Percentiles rank a stretch among this genome's conserved stretches.
These are phyloP conservation scores for Scleromitrula shiraiana DNA, from an alignment of 2,329 filamentous ascomycete genomes.

Conservation along the genomic window DNA sequence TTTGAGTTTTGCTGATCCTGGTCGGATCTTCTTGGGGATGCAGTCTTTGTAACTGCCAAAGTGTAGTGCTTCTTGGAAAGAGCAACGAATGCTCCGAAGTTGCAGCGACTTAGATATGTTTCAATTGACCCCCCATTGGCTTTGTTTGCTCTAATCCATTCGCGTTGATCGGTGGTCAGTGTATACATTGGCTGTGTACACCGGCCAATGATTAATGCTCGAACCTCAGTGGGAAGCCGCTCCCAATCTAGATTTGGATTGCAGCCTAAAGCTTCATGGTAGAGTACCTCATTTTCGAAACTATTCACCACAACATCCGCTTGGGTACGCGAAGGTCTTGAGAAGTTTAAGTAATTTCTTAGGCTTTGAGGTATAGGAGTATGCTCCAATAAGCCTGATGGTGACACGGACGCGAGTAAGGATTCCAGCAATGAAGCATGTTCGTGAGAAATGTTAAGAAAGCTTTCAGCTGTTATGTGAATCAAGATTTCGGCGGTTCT, in stretches of 20 bases:
- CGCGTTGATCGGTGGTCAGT: slow-evolving; percentile 17
- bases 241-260: slow-evolving; percentile 45
- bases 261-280: slow-evolving; percentile 40
- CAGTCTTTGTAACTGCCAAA: slow-evolving; percentile 14
- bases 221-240: slow-evolving; percentile 37
- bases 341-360: slow-evolving; percentile 2
- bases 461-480: slow-evolving; percentile 4
- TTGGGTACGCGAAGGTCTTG: neutral
- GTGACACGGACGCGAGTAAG: slow-evolving; percentile 4
- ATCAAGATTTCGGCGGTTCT: slow-evolving; percentile 6
- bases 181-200: slow-evolving; percentile 34
- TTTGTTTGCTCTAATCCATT: slow-evolving; percentile 19
- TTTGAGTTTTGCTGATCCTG: neutral
- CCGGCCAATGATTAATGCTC: slow-evolving; percentile 38
- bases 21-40: slow-evolving; percentile 3
- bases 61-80: slow-evolving; percentile 16
- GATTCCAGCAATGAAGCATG: slow-evolving; percentile 4
- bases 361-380: slow-evolving; percentile 4
- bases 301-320: neutral
- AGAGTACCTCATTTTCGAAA: slow-evolving; percentile 32
- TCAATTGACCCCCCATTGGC: slow-evolving; percentile 13
- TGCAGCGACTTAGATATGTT: slow-evolving; percentile 19
- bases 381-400: slow-evolving; percentile 4
- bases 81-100: slow-evolving; percentile 21
- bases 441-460: neutral